Base-by-base conservation (phyloP, 768 basidiomycete species). In the Suillus americanus region DNA sequence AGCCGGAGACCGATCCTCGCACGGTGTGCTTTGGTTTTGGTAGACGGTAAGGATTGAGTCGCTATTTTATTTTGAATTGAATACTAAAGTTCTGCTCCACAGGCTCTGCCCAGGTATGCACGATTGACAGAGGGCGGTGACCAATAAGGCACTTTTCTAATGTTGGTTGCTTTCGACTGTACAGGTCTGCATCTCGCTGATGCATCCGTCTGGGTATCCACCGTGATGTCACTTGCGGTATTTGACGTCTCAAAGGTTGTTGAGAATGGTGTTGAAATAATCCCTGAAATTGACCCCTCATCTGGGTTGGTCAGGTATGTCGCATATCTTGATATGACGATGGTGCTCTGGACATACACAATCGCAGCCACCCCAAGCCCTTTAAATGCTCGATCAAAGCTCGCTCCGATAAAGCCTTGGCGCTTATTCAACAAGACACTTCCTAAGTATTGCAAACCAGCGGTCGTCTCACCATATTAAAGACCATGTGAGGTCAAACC, bases 351-450 rank as follows among this genome's bases (percentile, higher is more conserved):
- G 43, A 74, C 9, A 60, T 13, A 46, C 10, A 3, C 43, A 13
- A n/a, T 30, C 48, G 51, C 62, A 80, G 88, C 71, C 88, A 88
- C 68, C 88, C 87, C 6, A 84, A 82, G 68, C 83, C 88, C n/a
- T 89, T 86, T 77, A 81, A 82, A 67, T 89, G 88, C 68, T 73
- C 79, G 23, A 81, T 89, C 68, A 83, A 78, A 68, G 87, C 88
- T 23, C 83, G 88, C 28, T 87, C 86, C 2, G 81, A 83, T 57
- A 83, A 81, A 69, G 84, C 86, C 16, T 70, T 84, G 51, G 78
- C 82, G 23, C 71, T 88, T 38, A 85, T 88, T 53, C 82, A 83
- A 37, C 77, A 80, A 30, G 83, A 85, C 67, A 16, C 14, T 48
- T 6, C 76, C 77, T 1, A 65, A 61, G 37, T 28, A 72, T 10